Conservation (phyloP, 169 alveolate genomes). For the Plasmodium falciparum region DNA sequence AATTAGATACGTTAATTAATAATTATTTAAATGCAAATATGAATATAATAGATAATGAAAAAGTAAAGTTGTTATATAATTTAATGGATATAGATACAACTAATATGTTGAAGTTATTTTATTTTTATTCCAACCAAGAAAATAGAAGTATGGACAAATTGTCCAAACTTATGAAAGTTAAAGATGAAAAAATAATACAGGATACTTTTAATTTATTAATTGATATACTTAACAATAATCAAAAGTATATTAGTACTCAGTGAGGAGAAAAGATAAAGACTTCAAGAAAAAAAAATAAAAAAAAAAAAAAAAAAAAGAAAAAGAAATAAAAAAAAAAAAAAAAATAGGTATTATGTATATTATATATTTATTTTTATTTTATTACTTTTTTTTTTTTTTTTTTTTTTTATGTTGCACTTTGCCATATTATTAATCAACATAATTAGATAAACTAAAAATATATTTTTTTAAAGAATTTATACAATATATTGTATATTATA, state of each 20-base stretch:
- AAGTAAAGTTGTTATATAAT: conserved; percentile 41
- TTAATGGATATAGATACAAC: conserved; percentile 37
- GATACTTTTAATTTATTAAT: conserved; percentile 41
- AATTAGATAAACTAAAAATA: conserved; percentile 38
- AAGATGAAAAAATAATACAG: conserved; percentile 36
- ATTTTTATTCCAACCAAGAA: conserved; percentile 39
- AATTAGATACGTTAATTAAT: conserved; percentile 55
- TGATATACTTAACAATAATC: conserved; percentile 40
- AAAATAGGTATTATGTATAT: neutral
- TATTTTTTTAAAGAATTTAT: neutral
- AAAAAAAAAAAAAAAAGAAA: neutral
- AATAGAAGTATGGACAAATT: conserved; percentile 28
- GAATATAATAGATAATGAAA: conserved; percentile 28
- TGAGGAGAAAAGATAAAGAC: neutral
- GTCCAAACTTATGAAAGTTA: conserved; percentile 18
- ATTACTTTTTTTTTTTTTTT: neutral
- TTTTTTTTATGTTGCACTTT: neutral
- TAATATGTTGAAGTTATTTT: conserved; percentile 55
- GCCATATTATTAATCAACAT: conserved; percentile 8
- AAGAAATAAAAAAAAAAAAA: neutral
- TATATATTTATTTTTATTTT: too few species aligned
- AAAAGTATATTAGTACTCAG: conserved; percentile 6
- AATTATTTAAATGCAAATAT: conserved; percentile 48
- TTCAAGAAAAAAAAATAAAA: neutral
- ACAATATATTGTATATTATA: neutral